Conservation (phyloP, 768 basidiomycete species). For the Grammothele lineata region DNA sequence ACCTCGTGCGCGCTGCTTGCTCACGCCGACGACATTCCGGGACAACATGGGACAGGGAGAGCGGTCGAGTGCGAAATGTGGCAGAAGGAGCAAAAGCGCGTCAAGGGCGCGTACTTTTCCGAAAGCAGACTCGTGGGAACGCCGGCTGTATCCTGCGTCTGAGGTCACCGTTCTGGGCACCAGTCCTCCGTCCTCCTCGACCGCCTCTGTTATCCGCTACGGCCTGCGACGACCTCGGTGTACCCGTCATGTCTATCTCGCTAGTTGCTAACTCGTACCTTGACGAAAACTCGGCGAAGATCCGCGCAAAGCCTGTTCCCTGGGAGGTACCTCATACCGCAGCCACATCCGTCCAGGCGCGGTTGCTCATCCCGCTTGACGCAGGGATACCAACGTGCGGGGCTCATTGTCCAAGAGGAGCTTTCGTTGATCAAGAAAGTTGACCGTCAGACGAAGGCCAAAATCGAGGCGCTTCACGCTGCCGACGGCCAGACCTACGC, state of each 20-base stretch:
- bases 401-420: slow-evolving; percentile 84
- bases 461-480: slow-evolving; percentile 71
- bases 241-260: slow-evolving; percentile 57
- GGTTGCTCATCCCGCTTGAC: slow-evolving; percentile 18
- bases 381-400: slow-evolving; percentile 94
- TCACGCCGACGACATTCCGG: slow-evolving; percentile 15
- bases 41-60: slow-evolving; percentile 18
- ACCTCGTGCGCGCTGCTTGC: slow-evolving; percentile 16
- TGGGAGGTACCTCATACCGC: slow-evolving; percentile 73
- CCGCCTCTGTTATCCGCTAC: neutral
- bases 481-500: slow-evolving; percentile 85
- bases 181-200: slow-evolving; percentile 3
- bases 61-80: neutral
- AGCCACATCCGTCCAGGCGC: neutral
- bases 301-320: slow-evolving; percentile 85
- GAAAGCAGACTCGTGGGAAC: slow-evolving; percentile 8
- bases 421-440: slow-evolving; percentile 86
- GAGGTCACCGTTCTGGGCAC: slow-evolving; percentile 12
- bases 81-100: too few species aligned
- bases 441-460: slow-evolving; percentile 72
- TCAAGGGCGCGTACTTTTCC: neutral
- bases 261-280: slow-evolving; percentile 81
- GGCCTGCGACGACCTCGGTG: neutral
- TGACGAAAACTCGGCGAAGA: slow-evolving; percentile 84
- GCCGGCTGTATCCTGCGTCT: slow-evolving; percentile 3